Evolutionary conservation across 176 grass and related monocot species (phyloP).

Genomic region (Alloteropsis semialata): DNA sequence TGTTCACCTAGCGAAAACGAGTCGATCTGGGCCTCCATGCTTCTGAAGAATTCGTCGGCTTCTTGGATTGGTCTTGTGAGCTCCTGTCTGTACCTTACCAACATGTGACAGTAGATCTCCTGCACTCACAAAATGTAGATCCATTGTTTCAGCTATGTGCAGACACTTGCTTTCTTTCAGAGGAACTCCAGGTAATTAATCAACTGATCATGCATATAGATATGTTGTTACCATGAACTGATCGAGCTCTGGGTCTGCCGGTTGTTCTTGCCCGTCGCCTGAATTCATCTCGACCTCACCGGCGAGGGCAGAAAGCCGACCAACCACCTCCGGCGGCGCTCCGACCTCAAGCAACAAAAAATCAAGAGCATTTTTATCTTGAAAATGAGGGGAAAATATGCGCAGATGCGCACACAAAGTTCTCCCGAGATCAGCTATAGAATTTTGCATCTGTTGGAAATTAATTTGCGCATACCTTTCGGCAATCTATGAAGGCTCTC

Average conservation of each 20-base stretch:
- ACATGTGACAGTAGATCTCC: conserved; percentile 61
- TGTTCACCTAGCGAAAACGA: conserved; percentile 50
- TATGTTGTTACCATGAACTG: conserved; percentile 67
- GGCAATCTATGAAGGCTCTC: conserved; percentile 74
- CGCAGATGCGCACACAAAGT: neutral
- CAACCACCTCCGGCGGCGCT: conserved; percentile 61
- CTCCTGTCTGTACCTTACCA: conserved; percentile 67
- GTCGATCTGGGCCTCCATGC: conserved; percentile 65
- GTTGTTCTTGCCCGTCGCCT: conserved; percentile 1
- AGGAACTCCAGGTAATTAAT: neutral
- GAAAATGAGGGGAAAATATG: neutral
- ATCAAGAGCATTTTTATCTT: conserved; percentile 18
- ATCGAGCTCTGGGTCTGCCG: conserved; percentile 78
- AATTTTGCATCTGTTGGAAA: neutral
- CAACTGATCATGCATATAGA: neutral
- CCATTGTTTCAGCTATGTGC: neutral
- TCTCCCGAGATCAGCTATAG: neutral
- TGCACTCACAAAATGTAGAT: conserved; percentile 23
- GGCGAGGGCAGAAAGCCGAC: conserved; percentile 47
- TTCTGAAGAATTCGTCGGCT: conserved; percentile 67
- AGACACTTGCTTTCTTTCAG: neutral
- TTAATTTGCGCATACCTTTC: conserved; percentile 47
- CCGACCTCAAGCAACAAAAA: conserved; percentile 51
- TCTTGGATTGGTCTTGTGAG: conserved; percentile 70
- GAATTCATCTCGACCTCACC: conserved; percentile 48